Evolutionary conservation across 495 filamentous ascomycete genomes (phyloP).

Genomic region (Tuber indicum): DNA sequence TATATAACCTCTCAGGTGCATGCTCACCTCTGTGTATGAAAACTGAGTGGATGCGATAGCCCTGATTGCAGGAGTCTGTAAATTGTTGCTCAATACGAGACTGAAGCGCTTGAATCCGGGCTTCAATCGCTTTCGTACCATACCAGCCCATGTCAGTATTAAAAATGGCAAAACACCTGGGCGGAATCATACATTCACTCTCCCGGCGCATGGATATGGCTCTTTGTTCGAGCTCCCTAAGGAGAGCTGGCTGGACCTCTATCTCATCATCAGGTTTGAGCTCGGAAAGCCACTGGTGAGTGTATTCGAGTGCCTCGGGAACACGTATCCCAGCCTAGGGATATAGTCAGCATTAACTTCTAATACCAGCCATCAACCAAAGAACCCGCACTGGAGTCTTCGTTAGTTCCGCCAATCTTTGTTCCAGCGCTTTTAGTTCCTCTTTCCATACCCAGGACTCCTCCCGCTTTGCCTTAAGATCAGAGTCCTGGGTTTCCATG

Average conservation of each 20-base stretch:
- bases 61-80: slow-evolving; percentile 51
- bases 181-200: slow-evolving; percentile 21
- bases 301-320: slow-evolving; percentile 32
- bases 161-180: background rate
- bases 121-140: slow-evolving; percentile 43
- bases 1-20: background rate
- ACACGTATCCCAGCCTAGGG: slow-evolving; percentile 36
- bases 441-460: slow-evolving; percentile 70
- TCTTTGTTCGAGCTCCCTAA: slow-evolving; percentile 30
- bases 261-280: slow-evolving; percentile 31
- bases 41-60: slow-evolving; percentile 83
- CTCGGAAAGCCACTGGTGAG: slow-evolving; percentile 34
- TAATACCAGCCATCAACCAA: background rate
- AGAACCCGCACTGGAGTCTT: slow-evolving; percentile 46
- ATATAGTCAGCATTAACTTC: slow-evolving; percentile 28
- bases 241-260: slow-evolving; percentile 26
- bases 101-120: slow-evolving; percentile 49
- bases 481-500: slow-evolving; percentile 58
- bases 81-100: slow-evolving; percentile 59
- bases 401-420: slow-evolving; percentile 47
- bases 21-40: slow-evolving; percentile 73
- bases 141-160: background rate
- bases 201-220: slow-evolving; percentile 19
- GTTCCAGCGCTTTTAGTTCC: slow-evolving; percentile 53
- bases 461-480: slow-evolving; percentile 56